Base-by-base conservation (phyloP, 2,329 filamentous ascomycete genomes). In the Fusarium goolgardi region DNA sequence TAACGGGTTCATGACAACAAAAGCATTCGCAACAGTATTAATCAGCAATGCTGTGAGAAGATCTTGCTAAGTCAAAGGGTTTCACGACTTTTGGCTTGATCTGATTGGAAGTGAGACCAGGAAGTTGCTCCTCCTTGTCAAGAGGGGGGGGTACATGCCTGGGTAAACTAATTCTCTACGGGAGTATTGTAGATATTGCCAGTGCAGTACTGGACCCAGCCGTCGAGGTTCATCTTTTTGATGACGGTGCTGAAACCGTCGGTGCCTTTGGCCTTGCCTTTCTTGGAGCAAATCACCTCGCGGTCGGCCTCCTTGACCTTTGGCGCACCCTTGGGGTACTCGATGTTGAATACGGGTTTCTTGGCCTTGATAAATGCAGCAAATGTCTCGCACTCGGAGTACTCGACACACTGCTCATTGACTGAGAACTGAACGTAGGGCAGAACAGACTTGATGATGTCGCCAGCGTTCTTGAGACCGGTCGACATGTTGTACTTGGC, bases 321-420 rank as follows among this genome's bases (percentile, higher is more conserved):
- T 77, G 76, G 76, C 10, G 82, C 83, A 11, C 81, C 82, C 43
- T 84, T 80, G 4, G 88, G 88, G 72, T 92, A 92, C 78, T 92
- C 90, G 65, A 92, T 90, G 74, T 91, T 86, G 75, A 92, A 91
- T 32, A 92, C 90, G 3, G 90, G 89, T 76, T 92, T 91, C 32
- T 82, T 81, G 8, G 83, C 84, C 12, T 82, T 71, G 57, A 89
- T 83, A 72, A 91, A 91, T 5, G 83, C 76, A 3, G 79, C 76
- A 74, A 88, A 91, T 3, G 78, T 82, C 35, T 79, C 78, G 73
- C 90, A 91, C 75, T 92, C 89, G 6, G 78, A 61, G 70, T 86
- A 86, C 74, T 89, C 70, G 18, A 84, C 82, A 75, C 90, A 92
- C 78, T 91, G 85, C 80, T 92, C 90, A 76, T 91, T 91, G 70